phyloP scores from a whole-genome alignment of 2,329 filamentous ascomycete species.

The Coniosporium tulheliwenetii region DNA sequence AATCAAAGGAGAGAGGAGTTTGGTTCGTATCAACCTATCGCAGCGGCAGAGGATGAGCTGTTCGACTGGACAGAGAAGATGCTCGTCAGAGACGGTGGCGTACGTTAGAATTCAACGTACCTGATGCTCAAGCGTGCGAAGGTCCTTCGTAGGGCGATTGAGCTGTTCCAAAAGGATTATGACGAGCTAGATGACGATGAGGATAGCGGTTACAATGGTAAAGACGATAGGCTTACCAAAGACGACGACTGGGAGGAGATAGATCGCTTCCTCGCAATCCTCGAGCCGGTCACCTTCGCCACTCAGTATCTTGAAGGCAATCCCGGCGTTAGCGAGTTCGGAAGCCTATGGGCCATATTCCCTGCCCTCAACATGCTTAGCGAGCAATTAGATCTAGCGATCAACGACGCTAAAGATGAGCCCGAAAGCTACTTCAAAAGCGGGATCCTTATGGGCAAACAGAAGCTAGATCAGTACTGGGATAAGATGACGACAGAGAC shows the following conservation, averaged over 20 bases:
- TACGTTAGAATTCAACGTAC: not conserved
- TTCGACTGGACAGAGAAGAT: not conserved
- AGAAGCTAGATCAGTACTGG: not conserved
- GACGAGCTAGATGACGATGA: not conserved
- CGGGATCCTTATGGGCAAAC: not conserved
- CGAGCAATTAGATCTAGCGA: not conserved
- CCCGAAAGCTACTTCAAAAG: not conserved
- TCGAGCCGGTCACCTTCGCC: not conserved
- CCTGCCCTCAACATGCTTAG: not conserved
- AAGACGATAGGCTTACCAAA: not conserved
- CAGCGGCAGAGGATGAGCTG: not conserved
- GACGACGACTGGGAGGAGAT: not conserved
- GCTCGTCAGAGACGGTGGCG: not conserved
- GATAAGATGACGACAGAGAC: not conserved
- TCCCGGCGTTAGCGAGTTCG: not conserved
- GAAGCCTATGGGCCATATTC: not conserved
- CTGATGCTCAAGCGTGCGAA: not conserved
- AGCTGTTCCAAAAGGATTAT: not conserved
- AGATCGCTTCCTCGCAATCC: not conserved
- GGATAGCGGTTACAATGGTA: not conserved
- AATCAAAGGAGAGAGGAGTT: not conserved
- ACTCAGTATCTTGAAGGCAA: not conserved
- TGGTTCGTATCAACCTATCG: no score
- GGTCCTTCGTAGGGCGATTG: not conserved
- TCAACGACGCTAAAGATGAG: not conserved